Base-by-base conservation (phyloP, 352 stramenopile species). In the Phytophthora pinifolia region DNA sequence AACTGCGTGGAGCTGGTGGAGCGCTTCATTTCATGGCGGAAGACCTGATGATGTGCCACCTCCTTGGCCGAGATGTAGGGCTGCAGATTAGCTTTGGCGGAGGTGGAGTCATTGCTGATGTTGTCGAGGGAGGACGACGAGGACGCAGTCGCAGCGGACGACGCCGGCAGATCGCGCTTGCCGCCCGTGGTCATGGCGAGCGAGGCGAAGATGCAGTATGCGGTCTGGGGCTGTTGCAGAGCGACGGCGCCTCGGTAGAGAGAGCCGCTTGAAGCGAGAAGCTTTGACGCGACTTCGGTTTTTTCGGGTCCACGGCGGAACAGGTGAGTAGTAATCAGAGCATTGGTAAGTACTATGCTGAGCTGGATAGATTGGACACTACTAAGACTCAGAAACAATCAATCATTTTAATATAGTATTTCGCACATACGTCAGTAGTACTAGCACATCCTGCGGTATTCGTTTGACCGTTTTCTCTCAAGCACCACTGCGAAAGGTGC, bases 31-130 rank as follows among this genome's bases (percentile, higher is more conserved):
- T 65, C 52, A 31, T 67, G 53, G 13, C 53, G 67, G 37, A 65
- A 46, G n/a, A 74, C 34, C 46, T 73, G 42, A 58, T 86, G 74
- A 54, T 86, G 80, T n/a, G 76, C 72, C 33, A 88, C 80, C 29
- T 88, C 64, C 48, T 83, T 84, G 31, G 81, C 76, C 36, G 74
- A 75, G 22, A 88, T 74, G 51, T 86, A 88, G 37, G 74, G 52
- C 34, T 78, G 72, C 41, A 89, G 63, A 34, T 71, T 60, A 44
- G 13, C 29, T 14, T 48, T 38, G 31, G 46, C 13, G 13, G 38
- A 18, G 31, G 25, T 32, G 36, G 58, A 65, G 32, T 52, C 49
- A 61, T 49, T 48, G 10, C 13, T 32, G 31, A 9, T 52, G 33
- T 33, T 54, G 18, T 48, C 37, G 9, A 39, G 43, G 6, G 47